Base-by-base conservation (phyloP, 169 alveolate species). In the Cryptosporidium muris region DNA sequence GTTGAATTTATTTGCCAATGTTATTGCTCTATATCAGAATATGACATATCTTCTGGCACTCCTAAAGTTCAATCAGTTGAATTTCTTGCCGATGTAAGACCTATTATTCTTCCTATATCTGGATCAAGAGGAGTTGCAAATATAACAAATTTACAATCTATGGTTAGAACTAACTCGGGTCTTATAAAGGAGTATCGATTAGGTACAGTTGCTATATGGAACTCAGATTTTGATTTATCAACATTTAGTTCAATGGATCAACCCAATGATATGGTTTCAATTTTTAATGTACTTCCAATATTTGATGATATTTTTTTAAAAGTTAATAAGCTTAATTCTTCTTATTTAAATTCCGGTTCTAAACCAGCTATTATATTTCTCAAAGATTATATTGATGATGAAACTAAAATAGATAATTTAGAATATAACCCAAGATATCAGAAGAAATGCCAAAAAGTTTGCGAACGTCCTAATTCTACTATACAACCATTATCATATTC, bases 191-290 rank as follows among this genome's bases (percentile, higher is more conserved):
- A 67, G 34, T 67, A 67, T 12, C 51, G 82, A 56, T 53, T 66
- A 53, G 82, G 82, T n/a, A 67, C 82, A 14, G 14, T 67, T 34
- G 82, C 82, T 16, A 4, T 67, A 40, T 67, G 82, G 82, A 67
- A 67, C 16, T 67, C 82, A 6, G 66, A 25, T 2, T 37, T 52
- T 54, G 51, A 67, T 34, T 43, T 67, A 58, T 53, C 42, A 2
- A 16, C n/a, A 0, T 36, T 67, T 37, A 53, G 66, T 7, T 67
- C 66, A 52, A 1, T 67, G 8, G 82, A 67, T 40, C 34, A 36
- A 4, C 82, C 82, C 14, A 38, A 4, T 3, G 82, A 56, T 2
- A 38, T 42, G 14, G 36, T 42, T 38, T 67, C 82, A 37, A 56
- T 67, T 51, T 14, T 42, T 8, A 45, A 40, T 37, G 4, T 51